phyloP scores from a whole-genome alignment of 2,329 filamentous ascomycete species.

The Pseudonectria foliicola region DNA sequence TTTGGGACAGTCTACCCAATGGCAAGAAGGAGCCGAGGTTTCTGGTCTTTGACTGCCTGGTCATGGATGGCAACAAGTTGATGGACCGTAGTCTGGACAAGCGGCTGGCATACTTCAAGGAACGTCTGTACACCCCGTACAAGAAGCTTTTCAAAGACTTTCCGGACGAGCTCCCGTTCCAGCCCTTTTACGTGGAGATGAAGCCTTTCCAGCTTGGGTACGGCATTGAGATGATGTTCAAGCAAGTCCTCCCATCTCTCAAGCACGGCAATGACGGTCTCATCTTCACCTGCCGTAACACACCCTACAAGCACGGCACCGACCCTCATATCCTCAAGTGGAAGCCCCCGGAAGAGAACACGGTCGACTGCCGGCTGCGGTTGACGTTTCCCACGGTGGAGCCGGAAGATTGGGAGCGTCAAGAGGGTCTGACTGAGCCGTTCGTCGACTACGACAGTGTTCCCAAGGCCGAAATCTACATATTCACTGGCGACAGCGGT shows the following conservation, averaged over 20 bases:
- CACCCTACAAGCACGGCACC: slow-evolving; percentile 81
- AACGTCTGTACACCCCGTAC: slow-evolving; percentile 68
- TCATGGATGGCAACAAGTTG: slow-evolving; percentile 67
- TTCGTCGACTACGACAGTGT: slow-evolving; percentile 74
- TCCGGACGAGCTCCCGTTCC: slow-evolving; percentile 60
- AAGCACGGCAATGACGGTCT: slow-evolving; percentile 93
- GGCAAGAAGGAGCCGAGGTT: slow-evolving; percentile 69
- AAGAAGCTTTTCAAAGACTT: slow-evolving; percentile 54
- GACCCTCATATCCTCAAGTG: slow-evolving; percentile 94
- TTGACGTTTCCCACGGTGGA: slow-evolving; percentile 69
- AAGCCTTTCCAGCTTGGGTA: slow-evolving; percentile 89
- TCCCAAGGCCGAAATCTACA: slow-evolving; percentile 65
- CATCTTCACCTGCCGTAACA: slow-evolving; percentile 92
- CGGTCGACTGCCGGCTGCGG: slow-evolving; percentile 79
- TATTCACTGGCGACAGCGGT: slow-evolving; percentile 54
- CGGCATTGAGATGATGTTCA: slow-evolving; percentile 87
- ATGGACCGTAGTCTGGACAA: slow-evolving; percentile 81
- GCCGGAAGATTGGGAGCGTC: slow-evolving; percentile 59
- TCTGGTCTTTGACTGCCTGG: slow-evolving; percentile 88
- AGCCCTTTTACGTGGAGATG: slow-evolving; percentile 76
- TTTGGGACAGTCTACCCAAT: slow-evolving; percentile 68
- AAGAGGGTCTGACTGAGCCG: slow-evolving; percentile 55
- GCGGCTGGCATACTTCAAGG: slow-evolving; percentile 77
- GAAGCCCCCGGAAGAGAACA: slow-evolving; percentile 95
- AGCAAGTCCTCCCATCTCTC: slow-evolving; percentile 71